These are phyloP conservation scores for Ascochyta pisi DNA, from an alignment of 2,329 filamentous ascomycete species.

Conservation along the genomic window DNA sequence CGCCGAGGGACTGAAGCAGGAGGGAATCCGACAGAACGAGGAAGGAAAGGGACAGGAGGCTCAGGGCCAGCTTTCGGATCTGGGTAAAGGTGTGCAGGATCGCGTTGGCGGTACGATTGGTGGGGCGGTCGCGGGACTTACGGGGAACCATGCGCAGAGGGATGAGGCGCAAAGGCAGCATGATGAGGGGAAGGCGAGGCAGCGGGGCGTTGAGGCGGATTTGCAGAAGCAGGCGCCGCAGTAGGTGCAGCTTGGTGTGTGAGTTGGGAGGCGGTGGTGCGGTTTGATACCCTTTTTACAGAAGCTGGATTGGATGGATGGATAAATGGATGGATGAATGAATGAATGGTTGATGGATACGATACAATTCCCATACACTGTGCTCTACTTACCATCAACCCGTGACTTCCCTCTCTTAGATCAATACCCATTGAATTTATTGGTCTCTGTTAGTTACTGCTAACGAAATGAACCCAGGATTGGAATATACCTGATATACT, in stretches of 20 bases:
- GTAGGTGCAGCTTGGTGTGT: constrained; percentile 8
- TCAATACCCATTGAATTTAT: no score
- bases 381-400: no score
- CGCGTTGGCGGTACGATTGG: constrained; percentile 74
- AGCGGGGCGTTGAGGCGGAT: constrained; percentile 83
- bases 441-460: no score
- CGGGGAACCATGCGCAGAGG: constrained; percentile 72
- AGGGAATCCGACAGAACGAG: constrained; percentile 79
- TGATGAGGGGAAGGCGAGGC: constrained; percentile 81
- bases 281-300: no score
- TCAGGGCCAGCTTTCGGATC: constrained; percentile 78
- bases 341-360: no score
- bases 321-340: no score
- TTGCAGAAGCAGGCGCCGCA: constrained; percentile 70
- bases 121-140: constrained; percentile 72
- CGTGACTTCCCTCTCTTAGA: no score
- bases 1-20: constrained; percentile 74
- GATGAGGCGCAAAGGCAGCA: constrained; percentile 72
- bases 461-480: no score
- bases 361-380: no score
- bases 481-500: no score
- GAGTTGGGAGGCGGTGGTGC: no score
- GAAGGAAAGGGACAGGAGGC: constrained; percentile 84
- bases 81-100: constrained; percentile 66
- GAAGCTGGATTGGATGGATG: no score